A percentile compares a stretch with the other conserved stretches of the same genome.
Conservation (phyloP, 2,329 filamentous ascomycete species). For the Hymenotorrendiella dingleyae region DNA sequence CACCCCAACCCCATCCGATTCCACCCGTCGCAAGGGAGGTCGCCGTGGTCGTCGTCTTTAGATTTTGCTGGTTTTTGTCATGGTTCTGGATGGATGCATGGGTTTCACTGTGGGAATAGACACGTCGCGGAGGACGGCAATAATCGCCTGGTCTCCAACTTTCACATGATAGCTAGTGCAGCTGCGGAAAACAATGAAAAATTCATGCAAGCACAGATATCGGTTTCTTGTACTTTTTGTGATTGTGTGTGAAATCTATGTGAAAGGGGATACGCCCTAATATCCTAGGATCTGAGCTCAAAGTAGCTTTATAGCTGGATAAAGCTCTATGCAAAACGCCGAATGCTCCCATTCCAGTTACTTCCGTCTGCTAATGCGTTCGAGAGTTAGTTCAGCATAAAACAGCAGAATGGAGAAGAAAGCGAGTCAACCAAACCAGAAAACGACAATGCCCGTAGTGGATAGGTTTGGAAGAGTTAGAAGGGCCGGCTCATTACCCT, state of each 20-base stretch:
- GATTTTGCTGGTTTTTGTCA: constrained; percentile 36
- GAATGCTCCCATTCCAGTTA: no score
- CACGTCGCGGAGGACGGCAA: constrained; percentile 67
- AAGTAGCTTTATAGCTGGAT: no score
- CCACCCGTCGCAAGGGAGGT: constrained; percentile 99
- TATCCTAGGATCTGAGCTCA: no score
- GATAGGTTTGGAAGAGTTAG: no score
- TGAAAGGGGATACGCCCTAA: no score
- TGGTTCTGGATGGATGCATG: constrained; percentile 26
- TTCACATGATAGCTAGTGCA: constrained; percentile 38
- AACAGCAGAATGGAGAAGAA: no score
- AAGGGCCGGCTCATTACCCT: no score
- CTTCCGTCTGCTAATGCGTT: no score
- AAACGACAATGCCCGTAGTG: no score
- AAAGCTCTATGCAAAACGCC: no score
- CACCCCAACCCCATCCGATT: constrained; percentile 97
- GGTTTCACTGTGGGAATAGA: constrained; percentile 56
- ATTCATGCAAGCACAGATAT: constrained; percentile 1
- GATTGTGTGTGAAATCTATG: not conserved
- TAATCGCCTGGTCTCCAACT: constrained; percentile 58
- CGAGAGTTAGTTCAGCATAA: no score
- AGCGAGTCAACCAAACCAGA: no score
- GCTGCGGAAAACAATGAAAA: constrained; percentile 28
- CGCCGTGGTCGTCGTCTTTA: constrained; percentile 99
- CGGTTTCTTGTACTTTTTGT: not conserved